Evolutionary conservation across 148 eudicot genomes (phyloP), one percentile per base, ranked within the genome.

Genomic region (Mesembryanthemum crystallinum): DNA sequence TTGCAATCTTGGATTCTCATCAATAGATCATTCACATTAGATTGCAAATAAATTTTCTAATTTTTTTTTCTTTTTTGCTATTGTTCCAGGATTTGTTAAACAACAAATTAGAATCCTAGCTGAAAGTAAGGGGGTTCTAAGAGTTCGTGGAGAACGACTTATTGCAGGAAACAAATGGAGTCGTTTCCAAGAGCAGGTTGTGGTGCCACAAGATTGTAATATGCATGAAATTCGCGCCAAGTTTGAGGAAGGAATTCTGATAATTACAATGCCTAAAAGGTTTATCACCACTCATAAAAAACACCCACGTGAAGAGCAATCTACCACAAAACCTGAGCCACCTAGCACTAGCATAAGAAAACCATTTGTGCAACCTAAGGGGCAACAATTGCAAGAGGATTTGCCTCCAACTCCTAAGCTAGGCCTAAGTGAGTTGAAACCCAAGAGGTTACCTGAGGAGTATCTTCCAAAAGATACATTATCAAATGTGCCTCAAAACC

Each of bases 101-200:
- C 88, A 90, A 32, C 83, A 89, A 33, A 75, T 92, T 3, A 87
- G 78, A 71, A 86, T 92, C 29, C 57, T 86, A 69, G 89, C 91
- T 1, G 91, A 89, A 72, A 81, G 86, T 47, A 67, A 21, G 62
- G 83, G 87, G 18, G 28, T 74, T 2, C 51, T 92, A 10, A 83
- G 88, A 78, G 80, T 88, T 43, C 77, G 80, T 0, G 97, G 95
- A 30, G 92, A 87, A 33, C 86, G 91, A n/a, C 64, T 81, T 4
- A 51, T 79, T 71, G 72, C 67, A 0, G 86, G 81, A 9, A 86
- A 86, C 70, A 86, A 73, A 85, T 79, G 86, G 86, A 83, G 82
- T 64, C 87, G 92, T 8, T 90, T 92, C 65, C 79, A 74, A 27
- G 89, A 89, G 55, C 89, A 89, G 23, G 82, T 77, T 61, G 64